A percentile compares a stretch with the other conserved stretches of the same genome.
These are phyloP conservation scores for Bremia lactucae DNA, from an alignment of 352 stramenopile genomes.

Conservation along the genomic window DNA sequence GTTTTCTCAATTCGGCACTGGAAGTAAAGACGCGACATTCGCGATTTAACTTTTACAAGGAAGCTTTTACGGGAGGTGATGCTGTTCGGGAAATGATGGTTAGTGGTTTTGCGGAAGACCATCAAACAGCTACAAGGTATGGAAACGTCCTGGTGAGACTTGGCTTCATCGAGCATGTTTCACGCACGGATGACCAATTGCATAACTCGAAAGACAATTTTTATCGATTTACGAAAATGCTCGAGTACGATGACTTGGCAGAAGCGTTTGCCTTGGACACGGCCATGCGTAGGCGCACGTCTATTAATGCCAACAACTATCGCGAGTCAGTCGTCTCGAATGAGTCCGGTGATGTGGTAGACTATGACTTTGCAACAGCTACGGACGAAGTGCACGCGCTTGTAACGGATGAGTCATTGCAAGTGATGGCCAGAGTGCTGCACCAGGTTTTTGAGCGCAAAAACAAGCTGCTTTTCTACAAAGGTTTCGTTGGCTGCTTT, in stretches of 20 bases:
- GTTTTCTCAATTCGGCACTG: constrained; percentile 62
- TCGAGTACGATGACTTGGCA: constrained; percentile 47
- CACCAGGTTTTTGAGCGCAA: constrained; percentile 80
- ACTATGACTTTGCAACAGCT: constrained; percentile 67
- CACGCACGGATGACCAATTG: constrained; percentile 58
- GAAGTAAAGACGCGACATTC: constrained; percentile 78
- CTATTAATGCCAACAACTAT: constrained; percentile 59
- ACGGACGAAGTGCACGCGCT: constrained; percentile 74
- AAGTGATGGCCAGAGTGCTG: constrained; percentile 52
- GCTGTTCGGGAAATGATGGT: constrained; percentile 63
- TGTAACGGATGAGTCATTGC: constrained; percentile 67
- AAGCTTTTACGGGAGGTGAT: constrained; percentile 70
- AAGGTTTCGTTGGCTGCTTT: constrained; percentile 75
- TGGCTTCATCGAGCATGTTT: constrained; percentile 78
- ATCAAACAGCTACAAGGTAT: constrained; percentile 49
- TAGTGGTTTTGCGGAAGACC: constrained; percentile 71
- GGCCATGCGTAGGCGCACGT: constrained; percentile 24
- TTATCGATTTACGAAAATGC: constrained; percentile 65
- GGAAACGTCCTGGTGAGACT: constrained; percentile 75
- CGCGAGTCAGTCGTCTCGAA: constrained; percentile 63
- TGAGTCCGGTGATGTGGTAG: constrained; percentile 38
- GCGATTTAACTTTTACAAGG: constrained; percentile 83
- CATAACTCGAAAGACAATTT: constrained; percentile 82
- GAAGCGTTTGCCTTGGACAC: constrained; percentile 22
- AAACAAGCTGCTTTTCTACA: constrained; percentile 85